Base-by-base conservation (phyloP, 2,329 filamentous ascomycete species). In the Tolypocladium nubicola region DNA sequence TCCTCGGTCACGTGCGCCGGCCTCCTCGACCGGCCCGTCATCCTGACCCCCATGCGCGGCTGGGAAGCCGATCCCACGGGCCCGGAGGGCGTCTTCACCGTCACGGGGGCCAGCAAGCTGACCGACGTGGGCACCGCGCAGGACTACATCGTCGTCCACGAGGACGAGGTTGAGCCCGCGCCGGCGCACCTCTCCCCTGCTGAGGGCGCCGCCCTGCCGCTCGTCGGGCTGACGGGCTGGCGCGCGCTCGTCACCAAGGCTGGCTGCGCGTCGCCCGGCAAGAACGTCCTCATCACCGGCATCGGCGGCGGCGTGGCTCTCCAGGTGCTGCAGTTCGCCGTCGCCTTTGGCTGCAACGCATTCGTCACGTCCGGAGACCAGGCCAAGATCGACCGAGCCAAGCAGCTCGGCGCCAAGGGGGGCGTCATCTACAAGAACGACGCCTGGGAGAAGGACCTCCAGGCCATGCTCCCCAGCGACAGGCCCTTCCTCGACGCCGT, bases 291-390 rank as follows among this genome's bases (percentile, higher is more conserved):
- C 38, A 75, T 97, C 47, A 97, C 93, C 5, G 93, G 93, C 0
- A 95, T 97, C 70, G 93, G 93, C 0, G 93, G 93, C 40, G 93
- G 93, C 49, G 93, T 97, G 1, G 93, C 93, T 39, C 75, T 97
- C 57, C 86, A 89, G 76, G 87, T 82, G 7, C 75, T 97, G 64
- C 80, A 90, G 70, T 96, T 96, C 72, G 91, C 84, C 13, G 84
- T 86, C 14, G 90, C 83, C 11, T 74, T 84, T 62, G 89, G 90
- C 41, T 83, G 86, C 65, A 84, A 86, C 69, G 87, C 93, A n/a
- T 96, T 80, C 67, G 90, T 96, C 57, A 93, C 87, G 1, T 90
- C 86, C 57, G 85, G 89, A 10, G 86, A 84, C 61, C 72, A 83
- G 62, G 84, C 81, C 64, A 96, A 96, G 79, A 82, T 97, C 59